A percentile compares a stretch with the other conserved stretches of the same genome.
Evolutionary conservation across 495 filamentous ascomycete species (phyloP).

Genomic region (Staphylotrichum longicolle): DNA sequence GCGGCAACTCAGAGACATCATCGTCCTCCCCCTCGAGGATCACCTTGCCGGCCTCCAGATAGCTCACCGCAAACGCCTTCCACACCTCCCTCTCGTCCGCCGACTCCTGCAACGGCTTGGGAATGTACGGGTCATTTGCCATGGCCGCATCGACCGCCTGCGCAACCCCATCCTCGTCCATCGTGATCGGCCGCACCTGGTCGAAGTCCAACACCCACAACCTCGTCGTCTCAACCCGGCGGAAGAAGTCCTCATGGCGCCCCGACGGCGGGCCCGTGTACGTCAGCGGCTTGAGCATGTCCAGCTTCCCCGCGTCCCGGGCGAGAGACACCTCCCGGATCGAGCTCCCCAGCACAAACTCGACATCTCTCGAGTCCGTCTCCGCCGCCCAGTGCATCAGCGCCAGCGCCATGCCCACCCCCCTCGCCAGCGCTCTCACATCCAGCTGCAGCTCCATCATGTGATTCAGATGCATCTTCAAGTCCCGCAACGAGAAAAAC

Average conservation of each 20-base stretch:
- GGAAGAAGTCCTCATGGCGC: not conserved
- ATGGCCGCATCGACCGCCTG: conserved; percentile 1
- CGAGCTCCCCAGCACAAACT: conserved; percentile 11
- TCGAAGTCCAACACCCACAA: conserved; percentile 3
- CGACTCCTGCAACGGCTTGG: not conserved
- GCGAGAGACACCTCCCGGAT: not conserved
- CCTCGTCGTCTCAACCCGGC: not conserved
- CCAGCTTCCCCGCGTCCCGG: not conserved
- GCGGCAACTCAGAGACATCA: not conserved
- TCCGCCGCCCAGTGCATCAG: conserved; percentile 1
- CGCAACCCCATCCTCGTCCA: conserved; percentile 1
- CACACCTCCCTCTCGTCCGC: not conserved
- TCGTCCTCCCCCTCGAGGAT: not conserved
- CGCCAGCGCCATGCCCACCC: not conserved
- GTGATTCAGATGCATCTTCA: conserved; percentile 3
- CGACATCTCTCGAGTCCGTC: conserved; percentile 1
- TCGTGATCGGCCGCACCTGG: not conserved
- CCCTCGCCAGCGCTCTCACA: not conserved
- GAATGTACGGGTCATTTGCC: not conserved
- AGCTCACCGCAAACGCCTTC: not conserved
- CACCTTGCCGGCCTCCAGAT: not conserved
- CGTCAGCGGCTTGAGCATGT: not conserved
- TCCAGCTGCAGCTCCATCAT: conserved; percentile 5
- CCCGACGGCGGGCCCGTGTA: not conserved
- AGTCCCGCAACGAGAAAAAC: not conserved